A percentile compares a stretch with the other conserved stretches of the same genome.
phyloP scores from a whole-genome alignment of 176 grass and related monocot species.

The Leersia perrieri region DNA sequence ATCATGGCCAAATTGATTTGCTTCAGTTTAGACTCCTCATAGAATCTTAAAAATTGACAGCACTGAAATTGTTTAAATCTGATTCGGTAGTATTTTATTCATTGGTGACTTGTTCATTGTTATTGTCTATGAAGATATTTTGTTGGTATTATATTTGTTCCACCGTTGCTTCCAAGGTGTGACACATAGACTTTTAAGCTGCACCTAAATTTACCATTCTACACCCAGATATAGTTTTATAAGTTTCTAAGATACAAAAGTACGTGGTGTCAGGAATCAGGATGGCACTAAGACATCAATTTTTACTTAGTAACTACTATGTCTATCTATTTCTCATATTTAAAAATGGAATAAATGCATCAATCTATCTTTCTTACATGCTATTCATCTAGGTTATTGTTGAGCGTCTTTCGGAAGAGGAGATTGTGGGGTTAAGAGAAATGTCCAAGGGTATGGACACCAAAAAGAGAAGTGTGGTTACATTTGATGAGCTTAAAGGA shows the following conservation, averaged over 20 bases:
- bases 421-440: slow-evolving; percentile 63
- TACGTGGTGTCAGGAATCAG: neutral
- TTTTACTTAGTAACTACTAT: neutral
- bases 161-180: neutral
- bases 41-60: neutral
- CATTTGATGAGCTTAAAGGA: slow-evolving; percentile 62
- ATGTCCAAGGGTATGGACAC: slow-evolving; percentile 61
- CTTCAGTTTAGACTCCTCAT: neutral
- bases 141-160: neutral
- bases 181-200: neutral
- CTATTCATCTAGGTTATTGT: slow-evolving; percentile 45
- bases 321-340: neutral
- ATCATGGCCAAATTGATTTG: neutral
- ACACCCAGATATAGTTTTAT: neutral
- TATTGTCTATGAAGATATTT: neutral
- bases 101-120: neutral
- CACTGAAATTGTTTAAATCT: neutral
- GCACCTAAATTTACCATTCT: neutral
- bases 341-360: neutral
- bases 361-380: neutral
- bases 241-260: neutral
- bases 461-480: slow-evolving; percentile 38
- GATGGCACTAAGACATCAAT: neutral
- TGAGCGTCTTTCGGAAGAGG: slow-evolving; percentile 63
- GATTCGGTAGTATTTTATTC: neutral